Conservation (phyloP, 768 basidiomycete species). For the Daedalea quercina region DNA sequence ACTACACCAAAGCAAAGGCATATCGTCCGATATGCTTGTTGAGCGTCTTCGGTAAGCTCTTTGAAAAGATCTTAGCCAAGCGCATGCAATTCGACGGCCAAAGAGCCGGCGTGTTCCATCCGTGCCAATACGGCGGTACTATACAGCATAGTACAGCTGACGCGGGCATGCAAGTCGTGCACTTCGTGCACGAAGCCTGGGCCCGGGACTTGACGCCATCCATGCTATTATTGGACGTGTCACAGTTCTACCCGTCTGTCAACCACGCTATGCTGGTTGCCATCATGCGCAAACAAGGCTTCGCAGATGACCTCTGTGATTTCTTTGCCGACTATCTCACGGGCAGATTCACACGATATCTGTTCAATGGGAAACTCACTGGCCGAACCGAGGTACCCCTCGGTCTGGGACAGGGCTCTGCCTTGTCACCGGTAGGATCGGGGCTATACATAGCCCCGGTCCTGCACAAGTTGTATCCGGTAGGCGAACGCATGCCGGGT, state of each 20-base stretch:
- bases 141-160: slow-evolving; percentile 14
- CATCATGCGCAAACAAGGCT: slow-evolving; percentile 10
- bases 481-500: not conserved
- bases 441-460: slow-evolving; percentile 11
- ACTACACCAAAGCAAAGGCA: no score
- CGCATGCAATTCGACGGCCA: not conserved
- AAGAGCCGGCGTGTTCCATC: slow-evolving; percentile 10
- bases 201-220: slow-evolving; percentile 3
- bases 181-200: slow-evolving; percentile 8
- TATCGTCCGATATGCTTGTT: not conserved
- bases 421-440: slow-evolving; percentile 12
- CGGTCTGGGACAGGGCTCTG: slow-evolving; percentile 12
- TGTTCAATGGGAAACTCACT: not conserved
- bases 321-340: slow-evolving; percentile 11
- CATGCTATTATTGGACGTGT: slow-evolving; percentile 11
- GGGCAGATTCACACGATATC: slow-evolving; percentile 5
- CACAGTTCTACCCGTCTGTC: slow-evolving; percentile 17
- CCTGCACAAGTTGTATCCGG: slow-evolving; percentile 4
- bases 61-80: not conserved
- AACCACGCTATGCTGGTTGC: slow-evolving; percentile 7
- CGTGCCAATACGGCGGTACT: slow-evolving; percentile 16
- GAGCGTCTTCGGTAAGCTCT: not conserved
- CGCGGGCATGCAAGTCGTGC: slow-evolving; percentile 9
- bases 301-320: not conserved
- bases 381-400: not conserved